A percentile compares a stretch with the other conserved stretches of the same genome.
Evolutionary conservation across 1,139 yeast species (phyloP).

Genomic region (Pichia sp.): DNA sequence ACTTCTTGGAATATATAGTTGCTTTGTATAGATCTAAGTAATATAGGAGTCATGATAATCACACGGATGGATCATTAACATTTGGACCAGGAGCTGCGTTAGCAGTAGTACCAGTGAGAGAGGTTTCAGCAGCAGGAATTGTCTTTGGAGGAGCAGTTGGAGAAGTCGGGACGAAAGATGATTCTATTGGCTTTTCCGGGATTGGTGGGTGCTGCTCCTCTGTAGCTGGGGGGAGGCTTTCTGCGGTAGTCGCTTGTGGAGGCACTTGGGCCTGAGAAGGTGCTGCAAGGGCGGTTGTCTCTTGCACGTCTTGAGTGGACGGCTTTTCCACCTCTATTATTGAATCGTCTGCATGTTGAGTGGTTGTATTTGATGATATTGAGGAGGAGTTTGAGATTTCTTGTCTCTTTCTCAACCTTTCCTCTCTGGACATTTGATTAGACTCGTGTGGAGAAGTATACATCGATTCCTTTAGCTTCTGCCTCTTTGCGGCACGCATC

Average conservation of each 20-base stretch:
- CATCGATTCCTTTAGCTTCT: conserved; percentile 37
- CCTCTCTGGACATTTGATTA: conserved; percentile 35
- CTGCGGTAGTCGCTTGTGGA: too few relatives aligned
- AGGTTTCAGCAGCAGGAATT: too few relatives aligned
- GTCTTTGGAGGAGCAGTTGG: too few relatives aligned
- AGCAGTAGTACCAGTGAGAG: too few relatives aligned
- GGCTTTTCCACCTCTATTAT: background rate
- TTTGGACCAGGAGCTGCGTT: too few relatives aligned
- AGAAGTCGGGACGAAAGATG: too few relatives aligned
- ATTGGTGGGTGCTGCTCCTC: too few relatives aligned
- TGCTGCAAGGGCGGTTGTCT: background rate
- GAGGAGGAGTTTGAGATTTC: background rate
- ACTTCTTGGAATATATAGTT: background rate
- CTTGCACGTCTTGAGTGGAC: background rate
- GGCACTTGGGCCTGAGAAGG: too few relatives aligned
- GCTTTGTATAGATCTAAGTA: background rate
- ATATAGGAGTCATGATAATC: background rate
- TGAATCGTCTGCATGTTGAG: background rate
- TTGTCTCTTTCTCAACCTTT: conserved; percentile 38
- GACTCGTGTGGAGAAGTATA: conserved; percentile 17
- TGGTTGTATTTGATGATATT: background rate
- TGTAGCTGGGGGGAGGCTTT: too few relatives aligned
- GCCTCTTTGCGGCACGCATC: conserved; percentile 36
- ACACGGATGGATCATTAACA: background rate
- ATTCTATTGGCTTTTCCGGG: too few relatives aligned